These are phyloP conservation scores for Rhododendron williamsianum DNA, from an alignment of 148 eudicot genomes.

Conservation along the genomic window DNA sequence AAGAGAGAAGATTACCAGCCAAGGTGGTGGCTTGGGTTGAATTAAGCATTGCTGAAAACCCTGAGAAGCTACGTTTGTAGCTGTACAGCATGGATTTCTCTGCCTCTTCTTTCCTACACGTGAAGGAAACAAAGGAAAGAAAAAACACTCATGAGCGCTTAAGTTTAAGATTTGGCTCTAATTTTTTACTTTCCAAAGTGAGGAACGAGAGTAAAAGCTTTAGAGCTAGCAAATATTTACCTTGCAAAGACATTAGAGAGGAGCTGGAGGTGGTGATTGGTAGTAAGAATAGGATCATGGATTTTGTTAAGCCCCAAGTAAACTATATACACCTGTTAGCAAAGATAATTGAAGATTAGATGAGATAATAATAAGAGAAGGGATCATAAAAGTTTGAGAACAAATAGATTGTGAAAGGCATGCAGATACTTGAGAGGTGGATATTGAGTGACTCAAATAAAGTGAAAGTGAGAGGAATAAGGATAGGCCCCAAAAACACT, in stretches of 20 bases:
- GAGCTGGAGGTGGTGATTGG: constrained; percentile 32
- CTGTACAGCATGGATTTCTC: constrained; percentile 37
- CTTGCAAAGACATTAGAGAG: constrained; percentile 36
- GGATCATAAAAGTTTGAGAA: constrained; percentile 3
- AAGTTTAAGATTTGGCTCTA: not conserved
- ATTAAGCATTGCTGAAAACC: constrained; percentile 41
- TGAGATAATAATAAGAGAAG: not conserved
- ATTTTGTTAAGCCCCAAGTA: constrained; percentile 35
- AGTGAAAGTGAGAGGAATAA: constrained; percentile 27
- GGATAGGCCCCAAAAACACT: constrained; percentile 25
- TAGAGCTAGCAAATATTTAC: constrained; percentile 12
- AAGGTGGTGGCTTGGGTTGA: constrained; percentile 39
- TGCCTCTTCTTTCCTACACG: constrained; percentile 38
- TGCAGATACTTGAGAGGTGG: constrained; percentile 26
- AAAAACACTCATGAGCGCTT: not conserved
- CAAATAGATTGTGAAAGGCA: not conserved
- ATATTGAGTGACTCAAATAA: constrained; percentile 21
- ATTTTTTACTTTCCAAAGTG: not conserved
- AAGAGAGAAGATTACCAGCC: constrained; percentile 20
- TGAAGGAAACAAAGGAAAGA: not conserved
- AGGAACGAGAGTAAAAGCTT: not conserved
- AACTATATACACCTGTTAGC: constrained; percentile 39
- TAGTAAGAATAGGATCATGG: constrained; percentile 32
- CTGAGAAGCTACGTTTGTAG: constrained; percentile 49
- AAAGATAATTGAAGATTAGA: not conserved